These are phyloP conservation scores for Eimeria mitis DNA, from an alignment of 169 alveolate species.

Conservation along the genomic window DNA sequence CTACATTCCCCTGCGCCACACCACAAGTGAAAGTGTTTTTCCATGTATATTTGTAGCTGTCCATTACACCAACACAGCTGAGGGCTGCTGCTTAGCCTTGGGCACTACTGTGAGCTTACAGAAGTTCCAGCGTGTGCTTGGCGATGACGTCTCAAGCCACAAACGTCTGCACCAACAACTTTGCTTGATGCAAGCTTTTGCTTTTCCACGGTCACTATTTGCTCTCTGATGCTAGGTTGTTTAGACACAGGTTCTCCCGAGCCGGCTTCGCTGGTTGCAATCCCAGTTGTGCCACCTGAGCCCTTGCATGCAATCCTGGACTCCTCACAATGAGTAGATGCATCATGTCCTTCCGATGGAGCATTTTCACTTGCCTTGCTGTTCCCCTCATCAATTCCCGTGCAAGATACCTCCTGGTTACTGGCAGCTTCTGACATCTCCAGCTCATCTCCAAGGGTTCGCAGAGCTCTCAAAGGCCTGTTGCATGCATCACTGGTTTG, in stretches of 20 bases:
- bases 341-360: background rate
- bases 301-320: background rate
- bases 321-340: background rate
- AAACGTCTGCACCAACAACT: background rate
- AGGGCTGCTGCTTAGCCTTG: background rate
- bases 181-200: background rate
- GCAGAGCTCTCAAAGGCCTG: slow-evolving; percentile 13
- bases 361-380: background rate
- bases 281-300: background rate
- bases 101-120: background rate
- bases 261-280: background rate
- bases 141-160: background rate
- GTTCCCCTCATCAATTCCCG: background rate
- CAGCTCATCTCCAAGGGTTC: slow-evolving; percentile 63
- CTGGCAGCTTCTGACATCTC: slow-evolving; percentile 1
- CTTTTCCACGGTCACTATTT: background rate
- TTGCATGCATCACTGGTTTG: background rate
- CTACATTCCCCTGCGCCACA: slow-evolving; percentile 9
- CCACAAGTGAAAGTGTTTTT: background rate
- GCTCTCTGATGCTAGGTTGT: slow-evolving; percentile 13
- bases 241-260: background rate
- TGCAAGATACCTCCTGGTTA: background rate
- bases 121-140: background rate
- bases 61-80: background rate
- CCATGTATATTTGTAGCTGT: background rate